Evolutionary conservation across 2,329 filamentous ascomycete genomes (phyloP).

Genomic region (Stagonosporopsis rhizophila): DNA sequence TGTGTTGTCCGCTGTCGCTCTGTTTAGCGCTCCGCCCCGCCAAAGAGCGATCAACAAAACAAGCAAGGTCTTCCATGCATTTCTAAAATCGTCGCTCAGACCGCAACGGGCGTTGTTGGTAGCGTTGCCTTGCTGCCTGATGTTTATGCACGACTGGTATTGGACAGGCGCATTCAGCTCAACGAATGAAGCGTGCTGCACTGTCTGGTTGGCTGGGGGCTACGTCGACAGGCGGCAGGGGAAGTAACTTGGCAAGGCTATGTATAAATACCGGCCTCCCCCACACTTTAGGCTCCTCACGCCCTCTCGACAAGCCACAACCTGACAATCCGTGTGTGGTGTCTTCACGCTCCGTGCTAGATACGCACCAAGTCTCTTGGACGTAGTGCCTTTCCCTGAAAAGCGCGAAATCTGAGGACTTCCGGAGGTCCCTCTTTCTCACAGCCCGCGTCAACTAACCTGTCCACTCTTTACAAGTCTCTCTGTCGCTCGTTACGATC

Average conservation of each 20-base stretch:
- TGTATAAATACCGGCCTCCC: slow-evolving; percentile 39
- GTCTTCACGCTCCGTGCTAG: slow-evolving; percentile 45
- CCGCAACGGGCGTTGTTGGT: slow-evolving; percentile 8
- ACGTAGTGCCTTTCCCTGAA: slow-evolving; percentile 45
- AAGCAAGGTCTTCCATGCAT: slow-evolving; percentile 18
- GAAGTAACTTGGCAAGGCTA: slow-evolving; percentile 19
- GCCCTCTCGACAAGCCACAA: slow-evolving; percentile 50
- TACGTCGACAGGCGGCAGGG: slow-evolving; percentile 21
- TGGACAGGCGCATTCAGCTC: slow-evolving; percentile 10
- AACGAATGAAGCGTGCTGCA: slow-evolving; percentile 18
- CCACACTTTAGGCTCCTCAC: slow-evolving; percentile 39
- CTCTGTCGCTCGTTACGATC: slow-evolving; percentile 50
- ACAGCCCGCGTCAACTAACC: slow-evolving; percentile 60
- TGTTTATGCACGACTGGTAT: slow-evolving; percentile 14
- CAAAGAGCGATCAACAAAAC: slow-evolving; percentile 20
- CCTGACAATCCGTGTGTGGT: slow-evolving; percentile 51
- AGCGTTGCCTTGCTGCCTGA: slow-evolving; percentile 21
- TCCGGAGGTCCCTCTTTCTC: slow-evolving; percentile 61
- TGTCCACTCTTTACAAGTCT: slow-evolving; percentile 58
- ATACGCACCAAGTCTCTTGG: slow-evolving; percentile 50
- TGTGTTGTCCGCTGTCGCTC: slow-evolving; percentile 7
- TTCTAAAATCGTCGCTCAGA: slow-evolving; percentile 12
- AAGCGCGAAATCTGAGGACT: slow-evolving; percentile 54
- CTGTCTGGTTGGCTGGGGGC: slow-evolving; percentile 14
- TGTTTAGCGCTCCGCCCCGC: slow-evolving; percentile 18